A percentile compares a stretch with the other conserved stretches of the same genome.
phyloP scores from a whole-genome alignment of 163 green algal genomes.

The Volvox carteri region DNA sequence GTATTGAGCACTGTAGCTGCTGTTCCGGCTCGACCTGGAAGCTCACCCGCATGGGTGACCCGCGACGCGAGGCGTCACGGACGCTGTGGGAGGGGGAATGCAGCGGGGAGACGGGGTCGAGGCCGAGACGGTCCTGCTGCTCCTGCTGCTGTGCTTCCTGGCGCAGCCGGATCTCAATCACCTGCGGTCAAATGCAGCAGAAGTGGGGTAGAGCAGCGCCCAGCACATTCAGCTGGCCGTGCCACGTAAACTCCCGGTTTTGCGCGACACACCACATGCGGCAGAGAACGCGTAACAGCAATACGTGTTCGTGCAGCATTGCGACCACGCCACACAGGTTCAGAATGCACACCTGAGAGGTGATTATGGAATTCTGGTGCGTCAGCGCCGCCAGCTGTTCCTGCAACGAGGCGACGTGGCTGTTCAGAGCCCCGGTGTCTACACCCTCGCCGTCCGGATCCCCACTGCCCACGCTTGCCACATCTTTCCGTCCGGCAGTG shows the following conservation, averaged over 20 bases:
- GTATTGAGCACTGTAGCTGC: background rate
- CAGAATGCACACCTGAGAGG: constrained; percentile 26
- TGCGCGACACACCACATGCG: too few relatives aligned
- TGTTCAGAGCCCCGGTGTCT: constrained; percentile 9
- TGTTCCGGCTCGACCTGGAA: background rate
- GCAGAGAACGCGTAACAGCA: too few relatives aligned
- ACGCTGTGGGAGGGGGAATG: background rate
- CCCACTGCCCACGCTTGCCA: background rate
- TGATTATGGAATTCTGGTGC: constrained; percentile 53
- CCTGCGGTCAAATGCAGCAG: background rate
- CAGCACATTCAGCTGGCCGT: too few relatives aligned
- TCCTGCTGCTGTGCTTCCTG: constrained; percentile 36
- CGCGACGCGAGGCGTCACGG: background rate
- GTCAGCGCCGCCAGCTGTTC: constrained; percentile 56
- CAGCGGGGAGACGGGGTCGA: constrained; percentile 5
- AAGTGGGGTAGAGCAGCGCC: background rate
- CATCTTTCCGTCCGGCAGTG: background rate
- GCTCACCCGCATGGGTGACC: background rate
- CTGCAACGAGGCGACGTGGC: constrained; percentile 39
- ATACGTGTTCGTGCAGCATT: too few relatives aligned
- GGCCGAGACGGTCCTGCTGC: constrained; percentile 6
- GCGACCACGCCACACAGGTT: too few relatives aligned
- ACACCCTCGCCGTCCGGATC: background rate
- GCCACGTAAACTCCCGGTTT: too few relatives aligned
- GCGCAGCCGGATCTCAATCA: constrained; percentile 47